Evolutionary conservation across 495 filamentous ascomycete genomes (phyloP), one percentile per base, ranked within the genome.

Genomic region (Aspergillus kassunensis): DNA sequence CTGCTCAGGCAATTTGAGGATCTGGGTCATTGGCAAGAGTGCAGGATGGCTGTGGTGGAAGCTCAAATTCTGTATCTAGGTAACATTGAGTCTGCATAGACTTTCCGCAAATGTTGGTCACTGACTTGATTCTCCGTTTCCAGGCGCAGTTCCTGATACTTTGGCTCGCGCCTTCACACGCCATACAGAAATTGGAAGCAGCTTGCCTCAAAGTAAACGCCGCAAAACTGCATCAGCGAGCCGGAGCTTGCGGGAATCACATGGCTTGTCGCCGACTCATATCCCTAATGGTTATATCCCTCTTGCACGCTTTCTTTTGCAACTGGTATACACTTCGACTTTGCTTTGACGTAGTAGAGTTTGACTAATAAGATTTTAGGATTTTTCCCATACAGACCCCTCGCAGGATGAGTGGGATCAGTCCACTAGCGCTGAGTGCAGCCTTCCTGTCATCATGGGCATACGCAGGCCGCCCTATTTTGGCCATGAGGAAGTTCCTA

Each of bases 201-300:
- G 66, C 42, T 54, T 44, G 8, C 65, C 40, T 51, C 60, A 56
- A 9, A 58, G 31, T 20, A 76, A 76, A 57, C 70, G 73, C 36
- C 70, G 67, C 53, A 76, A 72, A 51, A 21, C 66, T 29, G 7
- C 60, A 34, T 39, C 57, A 18, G 48, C 41, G 4, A 24, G 49
- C n/a, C 56, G 46, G 15, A 68, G 59, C 24, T 51, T 74, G 7
- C 39, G 51, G 21, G 19, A 60, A 6, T 15, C 53, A 24, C 44
- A 57, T 42, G 63, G 62, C 2, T 6, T 63, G 12, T 63, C 62
- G 2, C n/a, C 33, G 4, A 53, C 53, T 20, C 46, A 58, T 33
- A 49, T 62, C 3, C 69, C 68, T 37, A 15, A 51, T 36, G 68
- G 68, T 0, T 70, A 74, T 40, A 69, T 76, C 37, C 66, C 71